A percentile compares a stretch with the other conserved stretches of the same genome.
Evolutionary conservation across 1,139 yeast genomes (phyloP).

Genomic region (Candida tetrigidarum): DNA sequence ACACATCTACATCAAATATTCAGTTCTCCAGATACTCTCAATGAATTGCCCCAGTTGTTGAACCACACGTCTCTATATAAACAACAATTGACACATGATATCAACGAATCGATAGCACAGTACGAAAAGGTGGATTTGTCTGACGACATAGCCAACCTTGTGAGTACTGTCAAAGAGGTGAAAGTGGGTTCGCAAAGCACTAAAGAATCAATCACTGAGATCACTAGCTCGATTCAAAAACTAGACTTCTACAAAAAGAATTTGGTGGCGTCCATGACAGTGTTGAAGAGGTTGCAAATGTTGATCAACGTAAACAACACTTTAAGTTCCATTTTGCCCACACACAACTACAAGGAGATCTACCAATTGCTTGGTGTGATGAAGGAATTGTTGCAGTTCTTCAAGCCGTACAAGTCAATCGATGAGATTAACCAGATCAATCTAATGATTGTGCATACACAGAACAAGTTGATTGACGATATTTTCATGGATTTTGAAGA

Average conservation of each 20-base stretch:
- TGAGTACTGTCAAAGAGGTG: conserved; percentile 19
- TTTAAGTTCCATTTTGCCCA: conserved; percentile 50
- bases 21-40: conserved; percentile 45
- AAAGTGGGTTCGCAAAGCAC: conserved; percentile 44
- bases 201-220: conserved; percentile 62
- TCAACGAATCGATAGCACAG: conserved; percentile 22
- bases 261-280: conserved; percentile 81
- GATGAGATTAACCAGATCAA: conserved; percentile 78
- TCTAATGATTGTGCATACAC: conserved; percentile 63
- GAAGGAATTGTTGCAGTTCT: conserved; percentile 73
- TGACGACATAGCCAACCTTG: conserved; percentile 11
- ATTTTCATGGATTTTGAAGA: conserved; percentile 77
- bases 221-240: conserved; percentile 78
- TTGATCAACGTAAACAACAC: conserved; percentile 76
- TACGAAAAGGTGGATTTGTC: conserved; percentile 10
- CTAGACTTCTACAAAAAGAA: conserved; percentile 85
- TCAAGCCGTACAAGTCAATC: conserved; percentile 82
- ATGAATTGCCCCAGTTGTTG: conserved; percentile 51
- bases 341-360: conserved; percentile 65
- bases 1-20: conserved; percentile 41
- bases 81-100: conserved; percentile 44
- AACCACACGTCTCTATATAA: conserved; percentile 47
- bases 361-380: conserved; percentile 74
- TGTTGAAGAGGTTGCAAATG: conserved; percentile 87
- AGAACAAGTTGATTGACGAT: conserved; percentile 68